phyloP scores from a whole-genome alignment of 768 basidiomycete genomes.

The Lentinula sp. region DNA sequence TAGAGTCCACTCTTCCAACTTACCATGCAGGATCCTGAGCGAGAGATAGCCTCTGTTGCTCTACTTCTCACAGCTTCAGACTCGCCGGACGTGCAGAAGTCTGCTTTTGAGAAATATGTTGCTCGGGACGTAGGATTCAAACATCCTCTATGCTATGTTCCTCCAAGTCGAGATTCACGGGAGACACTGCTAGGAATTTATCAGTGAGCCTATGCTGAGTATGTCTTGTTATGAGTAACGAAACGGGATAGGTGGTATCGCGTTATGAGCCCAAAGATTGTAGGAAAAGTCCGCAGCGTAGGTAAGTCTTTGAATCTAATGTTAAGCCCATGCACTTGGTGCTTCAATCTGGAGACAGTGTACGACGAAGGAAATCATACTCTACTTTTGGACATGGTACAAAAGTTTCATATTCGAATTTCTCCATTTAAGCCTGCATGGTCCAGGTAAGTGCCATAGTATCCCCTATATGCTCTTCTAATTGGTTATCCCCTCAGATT shows the following conservation, averaged over 20 bases:
- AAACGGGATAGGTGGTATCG: slow-evolving; percentile 48
- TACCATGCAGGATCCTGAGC: slow-evolving; percentile 50
- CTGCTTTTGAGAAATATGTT: slow-evolving; percentile 43
- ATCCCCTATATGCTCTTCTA: no score
- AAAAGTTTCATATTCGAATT: slow-evolving; percentile 48
- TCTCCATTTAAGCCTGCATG: slow-evolving; percentile 37
- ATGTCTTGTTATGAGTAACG: neutral
- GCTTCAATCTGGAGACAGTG: slow-evolving; percentile 22
- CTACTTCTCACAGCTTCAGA: slow-evolving; percentile 37
- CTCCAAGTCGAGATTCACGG: slow-evolving; percentile 42
- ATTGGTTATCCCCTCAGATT: slow-evolving; percentile 15
- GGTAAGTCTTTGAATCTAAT: slow-evolving; percentile 26
- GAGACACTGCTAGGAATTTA: slow-evolving; percentile 51
- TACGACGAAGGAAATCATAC: slow-evolving; percentile 36
- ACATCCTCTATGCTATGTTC: slow-evolving; percentile 52
- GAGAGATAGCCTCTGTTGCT: slow-evolving; percentile 43
- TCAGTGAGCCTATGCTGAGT: slow-evolving; percentile 28
- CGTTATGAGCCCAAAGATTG: slow-evolving; percentile 47
- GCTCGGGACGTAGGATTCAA: slow-evolving; percentile 48
- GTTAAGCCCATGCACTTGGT: neutral
- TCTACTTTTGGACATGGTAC: slow-evolving; percentile 45
- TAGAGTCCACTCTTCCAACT: neutral
- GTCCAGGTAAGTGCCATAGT: slow-evolving; percentile 30
- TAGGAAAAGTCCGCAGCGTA: slow-evolving; percentile 33
- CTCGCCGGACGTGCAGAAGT: slow-evolving; percentile 44